Percentiles rank a stretch among this genome's conserved stretches.
These are phyloP conservation scores for Leishmania major DNA, from an alignment of 208 protist species.

Conservation along the genomic window DNA sequence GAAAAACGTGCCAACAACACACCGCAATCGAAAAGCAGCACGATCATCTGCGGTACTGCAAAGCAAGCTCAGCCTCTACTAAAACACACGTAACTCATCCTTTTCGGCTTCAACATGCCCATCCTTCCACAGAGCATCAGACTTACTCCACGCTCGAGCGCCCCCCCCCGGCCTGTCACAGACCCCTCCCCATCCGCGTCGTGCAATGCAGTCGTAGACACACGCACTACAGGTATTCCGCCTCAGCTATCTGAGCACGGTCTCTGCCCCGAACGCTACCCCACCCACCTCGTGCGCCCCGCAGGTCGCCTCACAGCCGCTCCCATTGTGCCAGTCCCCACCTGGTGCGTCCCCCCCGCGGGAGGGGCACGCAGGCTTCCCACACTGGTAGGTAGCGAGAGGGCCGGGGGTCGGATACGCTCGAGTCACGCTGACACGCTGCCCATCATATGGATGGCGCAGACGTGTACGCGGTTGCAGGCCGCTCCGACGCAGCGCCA, in stretches of 20 bases:
- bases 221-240: not conserved
- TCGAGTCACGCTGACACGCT: not conserved
- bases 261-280: not conserved
- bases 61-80: not conserved
- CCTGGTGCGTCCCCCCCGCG: not conserved
- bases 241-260: not conserved
- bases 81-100: not conserved
- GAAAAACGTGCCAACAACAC: conserved; percentile 18
- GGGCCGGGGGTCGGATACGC: not conserved
- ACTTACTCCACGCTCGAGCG: too few relatives aligned
- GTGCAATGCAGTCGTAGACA: not conserved
- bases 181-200: too few relatives aligned
- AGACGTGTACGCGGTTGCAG: not conserved
- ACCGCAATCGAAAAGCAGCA: conserved; percentile 11
- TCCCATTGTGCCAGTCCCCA: not conserved
- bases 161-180: not conserved
- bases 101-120: too few relatives aligned
- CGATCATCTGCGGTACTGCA: not conserved
- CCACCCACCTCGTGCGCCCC: too few relatives aligned
- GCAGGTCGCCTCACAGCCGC: too few relatives aligned
- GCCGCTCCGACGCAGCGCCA: not conserved
- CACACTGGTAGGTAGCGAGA: not conserved
- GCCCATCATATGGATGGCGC: not conserved
- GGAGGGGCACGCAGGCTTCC: not conserved
- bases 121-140: not conserved